These are phyloP conservation scores for Verbascum thapsus DNA, from an alignment of 257 asterid species.

Conservation along the genomic window DNA sequence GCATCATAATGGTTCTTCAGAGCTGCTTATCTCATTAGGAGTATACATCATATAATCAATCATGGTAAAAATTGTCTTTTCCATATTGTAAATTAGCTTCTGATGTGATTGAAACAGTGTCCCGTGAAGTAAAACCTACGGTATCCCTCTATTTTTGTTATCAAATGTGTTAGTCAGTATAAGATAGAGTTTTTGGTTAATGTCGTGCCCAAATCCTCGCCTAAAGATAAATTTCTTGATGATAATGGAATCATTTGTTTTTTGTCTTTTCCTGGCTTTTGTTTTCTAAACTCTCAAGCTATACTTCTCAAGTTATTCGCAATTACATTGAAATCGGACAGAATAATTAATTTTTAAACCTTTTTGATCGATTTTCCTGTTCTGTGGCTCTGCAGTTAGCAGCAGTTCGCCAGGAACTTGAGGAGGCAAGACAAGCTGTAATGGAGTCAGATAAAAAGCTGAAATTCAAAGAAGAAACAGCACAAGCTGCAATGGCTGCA, in stretches of 20 bases:
- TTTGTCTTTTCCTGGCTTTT: background rate
- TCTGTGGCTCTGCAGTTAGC: slow-evolving; percentile 58
- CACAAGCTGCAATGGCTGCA: slow-evolving; percentile 96
- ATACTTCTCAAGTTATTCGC: background rate
- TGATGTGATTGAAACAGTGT: background rate
- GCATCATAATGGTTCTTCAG: too few relatives aligned
- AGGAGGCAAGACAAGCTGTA: slow-evolving; percentile 78
- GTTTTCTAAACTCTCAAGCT: background rate
- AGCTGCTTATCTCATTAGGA: too few relatives aligned
- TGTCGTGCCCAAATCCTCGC: background rate
- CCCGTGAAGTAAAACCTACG: background rate
- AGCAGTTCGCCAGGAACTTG: slow-evolving; percentile 72
- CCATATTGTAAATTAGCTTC: slow-evolving; percentile 14
- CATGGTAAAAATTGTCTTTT: slow-evolving; percentile 1
- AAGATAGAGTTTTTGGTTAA: background rate
- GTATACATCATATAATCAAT: too few relatives aligned
- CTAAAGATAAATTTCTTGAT: background rate
- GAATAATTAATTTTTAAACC: background rate
- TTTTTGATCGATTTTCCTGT: slow-evolving; percentile 19
- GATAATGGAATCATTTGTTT: background rate
- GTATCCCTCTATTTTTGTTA: slow-evolving; percentile 4
- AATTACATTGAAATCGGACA: slow-evolving; percentile 3
- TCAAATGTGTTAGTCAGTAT: background rate
- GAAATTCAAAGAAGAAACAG: slow-evolving; percentile 90
- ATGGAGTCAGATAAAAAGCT: slow-evolving; percentile 80